Evolutionary conservation across 179 eudicot genomes (phyloP).

Genomic region (Carnegiea gigantea): DNA sequence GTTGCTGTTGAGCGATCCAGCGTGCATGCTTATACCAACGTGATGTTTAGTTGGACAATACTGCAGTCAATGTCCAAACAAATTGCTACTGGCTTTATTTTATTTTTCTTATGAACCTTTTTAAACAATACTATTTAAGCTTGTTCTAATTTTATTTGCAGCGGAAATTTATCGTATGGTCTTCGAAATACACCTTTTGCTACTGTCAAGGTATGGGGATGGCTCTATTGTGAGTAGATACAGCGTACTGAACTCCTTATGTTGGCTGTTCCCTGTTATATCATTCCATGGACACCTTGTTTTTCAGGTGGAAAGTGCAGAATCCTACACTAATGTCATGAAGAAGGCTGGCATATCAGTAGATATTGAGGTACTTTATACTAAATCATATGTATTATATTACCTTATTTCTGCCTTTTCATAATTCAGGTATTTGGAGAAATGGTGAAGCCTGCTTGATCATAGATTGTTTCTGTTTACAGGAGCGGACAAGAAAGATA

Average conservation of each 20-base stretch:
- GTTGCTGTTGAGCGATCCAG: not conserved
- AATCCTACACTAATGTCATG: slow-evolving; percentile 62
- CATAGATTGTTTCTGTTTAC: slow-evolving; percentile 22
- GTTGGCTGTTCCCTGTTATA: not conserved
- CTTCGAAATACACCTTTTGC: slow-evolving; percentile 86
- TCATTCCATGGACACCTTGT: too few species aligned
- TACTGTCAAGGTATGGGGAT: slow-evolving; percentile 58
- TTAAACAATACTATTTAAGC: not conserved
- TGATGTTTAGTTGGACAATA: not conserved
- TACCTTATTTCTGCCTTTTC: not conserved
- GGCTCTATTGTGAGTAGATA: not conserved
- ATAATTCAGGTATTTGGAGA: not conserved
- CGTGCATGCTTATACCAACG: not conserved
- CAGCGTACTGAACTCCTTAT: not conserved
- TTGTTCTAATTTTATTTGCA: slow-evolving; percentile 29
- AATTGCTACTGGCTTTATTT: not conserved
- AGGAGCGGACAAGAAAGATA: slow-evolving; percentile 82
- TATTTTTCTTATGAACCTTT: not conserved
- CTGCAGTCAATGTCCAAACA: not conserved
- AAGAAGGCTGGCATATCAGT: slow-evolving; percentile 70
- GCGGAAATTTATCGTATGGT: slow-evolving; percentile 82
- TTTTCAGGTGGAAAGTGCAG: slow-evolving; percentile 76
- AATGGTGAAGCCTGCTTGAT: slow-evolving; percentile 4
- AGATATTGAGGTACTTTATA: slow-evolving; percentile 62
- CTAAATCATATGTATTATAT: slow-evolving; percentile 3